Base-by-base conservation (phyloP, 768 basidiomycete species). In the Termitomyces bulborhizus region DNA sequence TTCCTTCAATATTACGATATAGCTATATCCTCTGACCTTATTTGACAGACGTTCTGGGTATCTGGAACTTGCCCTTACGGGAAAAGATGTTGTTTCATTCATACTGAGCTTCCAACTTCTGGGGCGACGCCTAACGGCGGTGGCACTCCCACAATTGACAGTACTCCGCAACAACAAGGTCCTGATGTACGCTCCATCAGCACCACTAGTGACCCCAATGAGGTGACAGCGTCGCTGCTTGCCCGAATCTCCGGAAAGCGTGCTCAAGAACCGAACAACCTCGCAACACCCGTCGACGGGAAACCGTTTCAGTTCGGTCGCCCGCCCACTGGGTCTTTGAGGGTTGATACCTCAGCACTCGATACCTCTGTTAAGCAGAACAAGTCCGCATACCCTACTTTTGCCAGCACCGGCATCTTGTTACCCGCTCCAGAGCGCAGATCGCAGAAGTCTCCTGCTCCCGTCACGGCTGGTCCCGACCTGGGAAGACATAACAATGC, bases 31-130 rank as follows among this genome's bases (percentile, higher is more conserved):
- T 46, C 48, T 59, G 34, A 36, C 31, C 21, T 9, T 6, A 9
- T 31, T 65, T 54, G 62, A 9, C 63, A 92, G 86, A 94, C 92
- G 7, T 94, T 94, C 76, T 94, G 92, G 90, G 87, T 93, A 12
- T 93, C 91, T 46, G 92, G 92, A 27, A 91, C 92, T 16, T 94
- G 92, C 66, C 92, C 92, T 0, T 94, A 94, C 61, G 92, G 93
- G 51, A 93, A 93, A 70, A 75, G 92, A 54, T 94, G 92, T 70
- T 94, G 92, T 73, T 94, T 94, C 79, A 93, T 94, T 63, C 92
- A 94, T 65, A 93, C 92, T 2, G 90, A 90, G 64, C 76, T 91
- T 44, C 88, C 90, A 16, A 75, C 77, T 44, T 75, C 80, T n/a
- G 85, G 81, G 27, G 73, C 76, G 18, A 80, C 80, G 46, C 75